Base-by-base conservation (phyloP, 495 filamentous ascomycete species). In the Penicillium alfredii region DNA sequence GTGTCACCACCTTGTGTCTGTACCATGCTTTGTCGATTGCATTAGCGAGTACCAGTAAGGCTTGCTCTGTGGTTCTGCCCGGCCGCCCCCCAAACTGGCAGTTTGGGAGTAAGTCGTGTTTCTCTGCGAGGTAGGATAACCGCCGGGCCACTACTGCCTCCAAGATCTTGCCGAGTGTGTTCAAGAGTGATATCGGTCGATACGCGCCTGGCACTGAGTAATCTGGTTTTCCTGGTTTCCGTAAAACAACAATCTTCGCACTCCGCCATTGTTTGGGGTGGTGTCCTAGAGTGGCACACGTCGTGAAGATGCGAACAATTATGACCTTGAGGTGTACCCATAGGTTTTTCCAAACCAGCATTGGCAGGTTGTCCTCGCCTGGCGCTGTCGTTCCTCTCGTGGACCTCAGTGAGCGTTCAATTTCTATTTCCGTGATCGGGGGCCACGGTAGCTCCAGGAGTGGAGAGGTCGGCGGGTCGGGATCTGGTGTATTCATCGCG, bases 11-110 rank as follows among this genome's bases (percentile, higher is more conserved):
- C 24, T 35, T 42, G 4, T 26, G 20, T 46, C 27, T 26, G 3
- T 40, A 35, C 47, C 38, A 60, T n/a, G 53, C 56, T 37, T 25
- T 38, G 42, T 57, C 42, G 19, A 55, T 53, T 3, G 51, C 41
- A 17, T 48, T 57, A 0, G 35, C 17, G 0, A 61, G 46, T 3
- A 55, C 42, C 9, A 55, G 35, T 7, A 60, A 29, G 15, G 50
- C 50, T 20, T 54, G 31, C 22, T 61, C 53, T 2, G 43, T 53
- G 10, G 35, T 48, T n/a, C 38, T 25, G 3, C 47, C 52, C 9
- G 34, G 47, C 3, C 56, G 31, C 6, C 57, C 57, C 0, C 54
- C 48, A 26, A 52, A 55, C 21, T 61, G 40, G 3, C 10, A 53
- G 16, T 52, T 16, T 8, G 53, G 53, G 4, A 55, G 43, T 8